Base-by-base conservation (phyloP, 768 basidiomycete species). In the Hortiboletus campestris region DNA sequence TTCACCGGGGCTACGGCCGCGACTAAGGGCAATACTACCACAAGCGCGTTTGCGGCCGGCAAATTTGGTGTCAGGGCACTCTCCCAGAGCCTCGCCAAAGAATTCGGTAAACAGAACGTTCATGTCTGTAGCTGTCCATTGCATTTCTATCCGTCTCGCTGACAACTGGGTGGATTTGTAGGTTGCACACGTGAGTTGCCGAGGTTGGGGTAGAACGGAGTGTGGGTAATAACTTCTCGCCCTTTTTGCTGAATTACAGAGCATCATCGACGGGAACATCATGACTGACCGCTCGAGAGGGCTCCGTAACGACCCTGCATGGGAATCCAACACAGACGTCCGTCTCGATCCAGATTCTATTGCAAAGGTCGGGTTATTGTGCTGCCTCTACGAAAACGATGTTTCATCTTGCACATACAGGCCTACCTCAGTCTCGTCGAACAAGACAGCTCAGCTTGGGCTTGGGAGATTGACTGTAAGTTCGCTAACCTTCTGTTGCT, bases 391-490 rank as follows among this genome's bases (percentile, higher is more conserved):
- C 12, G 13, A 12, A 35, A 13, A 7, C 4, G 25, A 43, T 14
- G 19, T 41, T 52, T 60, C 20, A 62, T 49, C 22, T 19, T 31
- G 35, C 6, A 16, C 28, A 19, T 47, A 11, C 57, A 90, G 88
- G 72, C 84, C 1, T 89, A 89, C 63, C 71, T 87, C 34, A 81
- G 80, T 64, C 81, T 91, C 19, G 79, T 75, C 8, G 79, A 83
- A 48, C 89, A 90, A 71, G 85, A 88, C 49, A 78, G 81, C 29
- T 86, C 86, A 39, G 80, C 85, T 7, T 88, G 81, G 85, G 85
- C 86, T 10, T 91, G 88, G 87, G 89, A 91, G 65, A 76, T 91
- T 29, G 89, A 91, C 59, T 74, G 88, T 89, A 64, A 75, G 87
- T 73, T 3, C 47, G 19, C 22, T 42, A 6, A 17, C 16, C 9